Evolutionary conservation across 2,329 filamentous ascomycete genomes (phyloP), one percentile per base, ranked within the genome.

Genomic region (Alternaria sp.): DNA sequence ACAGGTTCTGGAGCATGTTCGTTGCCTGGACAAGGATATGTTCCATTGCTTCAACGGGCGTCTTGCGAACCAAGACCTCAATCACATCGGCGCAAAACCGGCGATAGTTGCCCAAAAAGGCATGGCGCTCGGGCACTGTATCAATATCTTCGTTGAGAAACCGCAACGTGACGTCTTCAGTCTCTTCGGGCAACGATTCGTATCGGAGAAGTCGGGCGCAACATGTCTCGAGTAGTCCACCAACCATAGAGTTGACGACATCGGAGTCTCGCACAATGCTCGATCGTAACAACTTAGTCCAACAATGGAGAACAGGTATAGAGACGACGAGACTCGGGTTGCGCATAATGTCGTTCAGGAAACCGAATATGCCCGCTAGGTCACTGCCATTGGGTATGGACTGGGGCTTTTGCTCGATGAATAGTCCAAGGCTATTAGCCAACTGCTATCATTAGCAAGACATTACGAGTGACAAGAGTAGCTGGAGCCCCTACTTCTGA

Each of bases 101-200:
- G 37, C 95, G 86, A 76, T 99, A 99, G 72, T 99, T 98, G 4
- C 94, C 93, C 10, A 98, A 84, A 75, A 99, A 99, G 1, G 93
- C 92, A 78, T 99, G 95, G 24, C 93, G 86, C 75, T 99, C 95
- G 0, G 95, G 95, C 21, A 94, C 83, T 0, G 94, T 98, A 72
- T 99, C 95, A 55, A 97, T 96, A 73, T 99, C 95, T 72, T 98
- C 93, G 70, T 93, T 84, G 1, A 99, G 83, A 66, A 97, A 95
- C 10, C 92, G 81, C 58, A 93, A 85, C 0, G 90, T 93, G 2
- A 91, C 84, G 68, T 97, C 89, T 45, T 91, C 86, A 0, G 89
- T 90, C 62, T 96, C 90, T 63, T 94, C 88, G 0, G 93, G 91
- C 2, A 98, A 80, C 62, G 85, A 88, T 76, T 99, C 95, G 77